These are phyloP conservation scores for Candida cerambycidarum DNA, from an alignment of 805 yeast species.

Conservation along the genomic window DNA sequence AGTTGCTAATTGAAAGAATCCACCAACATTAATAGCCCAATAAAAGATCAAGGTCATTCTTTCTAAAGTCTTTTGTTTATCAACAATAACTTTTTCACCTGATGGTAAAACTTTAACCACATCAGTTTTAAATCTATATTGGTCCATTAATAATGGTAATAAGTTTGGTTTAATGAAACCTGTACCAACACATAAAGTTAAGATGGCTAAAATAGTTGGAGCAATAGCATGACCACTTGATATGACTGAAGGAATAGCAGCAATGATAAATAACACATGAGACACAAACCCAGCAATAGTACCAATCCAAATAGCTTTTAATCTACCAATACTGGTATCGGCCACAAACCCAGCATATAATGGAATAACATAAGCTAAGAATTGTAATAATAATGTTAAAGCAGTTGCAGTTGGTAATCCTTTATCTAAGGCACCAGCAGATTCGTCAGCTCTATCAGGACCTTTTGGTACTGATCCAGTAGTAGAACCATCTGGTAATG, in stretches of 20 bases:
- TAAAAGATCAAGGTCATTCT: conserved; percentile 48
- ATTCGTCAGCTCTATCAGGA: conserved; percentile 24
- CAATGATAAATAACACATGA: conserved; percentile 49
- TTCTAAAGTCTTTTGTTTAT: conserved; percentile 44
- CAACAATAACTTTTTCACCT: conserved; percentile 67
- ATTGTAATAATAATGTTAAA: conserved; percentile 47
- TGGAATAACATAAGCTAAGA: conserved; percentile 52
- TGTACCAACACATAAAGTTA: conserved; percentile 46
- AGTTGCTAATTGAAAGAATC: conserved; percentile 53
- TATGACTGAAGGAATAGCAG: conserved; percentile 44
- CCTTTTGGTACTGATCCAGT: conserved; percentile 42
- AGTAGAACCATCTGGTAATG: conserved; percentile 49
- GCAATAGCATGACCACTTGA: conserved; percentile 38
- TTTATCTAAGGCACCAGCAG: conserved; percentile 51
- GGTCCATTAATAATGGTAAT: conserved; percentile 48
- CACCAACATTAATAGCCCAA: conserved; percentile 57
- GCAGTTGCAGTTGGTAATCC: conserved; percentile 49
- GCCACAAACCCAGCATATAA: conserved; percentile 53
- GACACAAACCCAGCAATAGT: conserved; percentile 46
- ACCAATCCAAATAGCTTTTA: conserved; percentile 50
- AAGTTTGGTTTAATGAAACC: conserved; percentile 57
- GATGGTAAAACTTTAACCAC: conserved; percentile 54
- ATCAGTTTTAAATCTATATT: conserved; percentile 54
- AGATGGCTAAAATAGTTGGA: conserved; percentile 41
- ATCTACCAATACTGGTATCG: conserved; percentile 48